Evolutionary conservation across 1,139 yeast genomes (phyloP).

Genomic region (Hansenula sp.): DNA sequence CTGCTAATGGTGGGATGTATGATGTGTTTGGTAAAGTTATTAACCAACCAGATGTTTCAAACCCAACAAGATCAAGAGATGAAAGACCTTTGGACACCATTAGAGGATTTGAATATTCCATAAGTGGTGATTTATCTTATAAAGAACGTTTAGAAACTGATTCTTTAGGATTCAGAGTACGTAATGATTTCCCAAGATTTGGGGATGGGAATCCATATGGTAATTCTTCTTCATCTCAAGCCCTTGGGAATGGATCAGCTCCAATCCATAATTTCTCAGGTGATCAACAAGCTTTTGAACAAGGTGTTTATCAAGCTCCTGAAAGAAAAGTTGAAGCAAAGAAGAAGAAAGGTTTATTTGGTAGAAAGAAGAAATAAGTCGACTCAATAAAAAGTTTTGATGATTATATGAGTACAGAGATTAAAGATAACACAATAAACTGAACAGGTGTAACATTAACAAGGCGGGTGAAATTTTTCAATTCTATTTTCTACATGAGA

Average conservation of each 20-base stretch:
- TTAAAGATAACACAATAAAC: too few relatives aligned
- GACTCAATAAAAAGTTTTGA: too few relatives aligned
- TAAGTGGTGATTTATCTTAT: constrained; percentile 79
- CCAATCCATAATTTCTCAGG: constrained; percentile 22
- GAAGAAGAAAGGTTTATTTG: constrained; percentile 71
- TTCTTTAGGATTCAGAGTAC: constrained; percentile 73
- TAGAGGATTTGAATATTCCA: constrained; percentile 85
- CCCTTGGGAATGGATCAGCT: not conserved
- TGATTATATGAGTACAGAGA: too few relatives aligned
- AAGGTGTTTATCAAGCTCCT: constrained; percentile 63
- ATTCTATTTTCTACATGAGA: too few relatives aligned
- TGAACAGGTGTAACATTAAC: too few relatives aligned
- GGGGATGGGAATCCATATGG: constrained; percentile 31
- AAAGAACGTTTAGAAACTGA: constrained; percentile 78
- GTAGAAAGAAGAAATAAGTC: constrained; percentile 57
- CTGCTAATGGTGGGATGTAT: constrained; percentile 42
- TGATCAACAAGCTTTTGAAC: constrained; percentile 42
- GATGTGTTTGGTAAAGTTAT: constrained; percentile 87
- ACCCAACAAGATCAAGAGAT: constrained; percentile 87
- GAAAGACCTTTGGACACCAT: constrained; percentile 97
- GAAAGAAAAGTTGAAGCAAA: constrained; percentile 39
- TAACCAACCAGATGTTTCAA: constrained; percentile 73
- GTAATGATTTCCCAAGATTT: constrained; percentile 48
- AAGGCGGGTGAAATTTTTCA: too few relatives aligned
- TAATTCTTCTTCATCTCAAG: not conserved